A percentile compares a stretch with the other conserved stretches of the same genome.
Evolutionary conservation across 495 filamentous ascomycete genomes (phyloP).

Genomic region (Alectoria sarmentosa): DNA sequence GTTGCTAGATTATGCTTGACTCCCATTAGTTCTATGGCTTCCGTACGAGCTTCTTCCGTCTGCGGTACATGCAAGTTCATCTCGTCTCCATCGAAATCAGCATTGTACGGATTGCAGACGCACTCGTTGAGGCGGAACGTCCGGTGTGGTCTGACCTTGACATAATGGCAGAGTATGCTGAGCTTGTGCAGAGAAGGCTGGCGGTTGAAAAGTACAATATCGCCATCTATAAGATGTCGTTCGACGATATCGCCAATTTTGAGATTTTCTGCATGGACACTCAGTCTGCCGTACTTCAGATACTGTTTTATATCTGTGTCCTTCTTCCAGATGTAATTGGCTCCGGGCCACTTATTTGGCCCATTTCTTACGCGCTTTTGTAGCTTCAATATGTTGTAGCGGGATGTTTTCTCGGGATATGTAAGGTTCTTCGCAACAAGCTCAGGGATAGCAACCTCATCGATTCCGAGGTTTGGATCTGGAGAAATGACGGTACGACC

Average conservation of each 20-base stretch:
- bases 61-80: constrained; percentile 99
- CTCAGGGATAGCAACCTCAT: constrained; percentile 86
- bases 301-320: constrained; percentile 59
- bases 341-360: constrained; percentile 71
- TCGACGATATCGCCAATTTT: constrained; percentile 84
- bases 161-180: constrained; percentile 90
- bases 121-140: constrained; percentile 97
- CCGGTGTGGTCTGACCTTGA: constrained; percentile 87
- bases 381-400: constrained; percentile 78
- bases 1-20: constrained; percentile 95
- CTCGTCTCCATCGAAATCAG: constrained; percentile 98
- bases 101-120: constrained; percentile 97
- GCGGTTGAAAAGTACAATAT: constrained; percentile 96
- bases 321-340: constrained; percentile 73
- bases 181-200: constrained; percentile 97
- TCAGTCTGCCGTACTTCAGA: constrained; percentile 65
- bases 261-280: constrained; percentile 60
- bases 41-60: constrained; percentile 91
- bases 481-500: constrained; percentile 96
- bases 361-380: constrained; percentile 65
- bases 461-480: constrained; percentile 88
- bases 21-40: constrained; percentile 95
- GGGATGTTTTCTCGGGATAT: constrained; percentile 80
- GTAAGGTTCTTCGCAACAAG: constrained; percentile 91
- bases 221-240: constrained; percentile 89